Base-by-base conservation (phyloP, 805 yeast genomes). In the Kazachstania bromeliacearum region DNA sequence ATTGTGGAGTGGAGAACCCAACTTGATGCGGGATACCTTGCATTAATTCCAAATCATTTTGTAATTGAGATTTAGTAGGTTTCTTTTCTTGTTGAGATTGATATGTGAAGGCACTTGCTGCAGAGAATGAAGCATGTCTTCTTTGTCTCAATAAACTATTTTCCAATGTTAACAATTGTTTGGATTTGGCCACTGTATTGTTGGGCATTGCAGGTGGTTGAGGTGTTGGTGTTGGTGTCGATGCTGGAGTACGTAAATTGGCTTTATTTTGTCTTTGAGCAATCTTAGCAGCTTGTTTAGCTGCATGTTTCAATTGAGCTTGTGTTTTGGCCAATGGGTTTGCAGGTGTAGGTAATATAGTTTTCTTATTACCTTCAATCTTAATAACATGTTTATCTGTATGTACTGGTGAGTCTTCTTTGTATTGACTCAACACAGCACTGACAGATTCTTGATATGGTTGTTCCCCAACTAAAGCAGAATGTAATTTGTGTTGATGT, bases 401-500 rank as follows among this genome's bases (percentile, higher is more conserved):
- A 3, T 31, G 37, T 20, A 26, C 14, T 15, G 17, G 32, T 33
- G 14, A 26, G 24, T 24, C 28, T n/a, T 27, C 23, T 16, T 29
- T 30, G 21, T 20, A 34, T 15, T 30, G 27, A 24, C 12, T 26
- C 15, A 26, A 9, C 15, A 12, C 8, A n/a, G n/a, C n/a, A 10
- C 29, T 24, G 8, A 32, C 18, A 8, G 25, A 25, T 5, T 35
- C 37, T 14, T 35, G 32, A 18, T 35, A 33, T 20, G 18, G 33
- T 13, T 21, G 7, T 17, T 33, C 21, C 16, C 37, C 48, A 58
- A 66, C 36, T 56, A 68, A 34, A 5, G 66, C 52, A 2, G 80
- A 62, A 51, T 89, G 98, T 25, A 89, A 71, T 53, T 89, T 89
- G 62, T 88, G 97, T 63, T 85, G 95, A 64, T 89, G 98, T 41